Evolutionary conservation across 805 yeast genomes (phyloP), one percentile per base, ranked within the genome.

Genomic region (Myxozyma geophila): DNA sequence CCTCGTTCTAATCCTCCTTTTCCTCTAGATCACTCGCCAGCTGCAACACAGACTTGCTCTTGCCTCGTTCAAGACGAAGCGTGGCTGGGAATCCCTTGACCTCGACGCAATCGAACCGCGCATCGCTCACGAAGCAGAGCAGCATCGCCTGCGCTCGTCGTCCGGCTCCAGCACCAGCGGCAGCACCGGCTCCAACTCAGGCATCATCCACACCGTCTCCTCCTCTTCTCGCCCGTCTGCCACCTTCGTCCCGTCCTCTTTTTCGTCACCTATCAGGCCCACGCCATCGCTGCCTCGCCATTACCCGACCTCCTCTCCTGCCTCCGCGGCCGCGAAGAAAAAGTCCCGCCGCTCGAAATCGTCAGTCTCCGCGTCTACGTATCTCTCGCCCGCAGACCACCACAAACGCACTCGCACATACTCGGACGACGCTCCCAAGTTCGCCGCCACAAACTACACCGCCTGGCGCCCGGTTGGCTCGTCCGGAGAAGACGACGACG

Each of bases 31-130:
- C 52, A 76, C 82, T 13, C 71, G 79, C 41, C 76, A 75, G 63
- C 74, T 79, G 59, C 79, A 80, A 63, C 75, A 77, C 48, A 70
- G 81, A 46, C 74, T 79, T 15, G 80, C 79, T 23, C 69, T 76
- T 54, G 82, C 82, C 7, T 71, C 77, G 33, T 74, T 73, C 74
- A 79, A 79, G 68, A 72, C 81, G 54, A 74, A 74, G 57, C 72
- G 78, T 5, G 80, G 80, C 39, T 75, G 78, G 75, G 77, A 75
- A 67, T 71, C 73, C 60, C 71, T 76, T 44, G 70, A 70, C 41
- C 67, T 77, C 37, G 78, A 76, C 53, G 52, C 74, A 15, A 73
- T 77, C 48, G 80, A 77, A 65, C 79, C 78, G 15, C 68, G 67
- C 46, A 66, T 76, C 28, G 68, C 68, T 6, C 52, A 62, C 28